phyloP scores from a whole-genome alignment of 2,329 filamentous ascomycete genomes.

The Cladosporium oxysporum region DNA sequence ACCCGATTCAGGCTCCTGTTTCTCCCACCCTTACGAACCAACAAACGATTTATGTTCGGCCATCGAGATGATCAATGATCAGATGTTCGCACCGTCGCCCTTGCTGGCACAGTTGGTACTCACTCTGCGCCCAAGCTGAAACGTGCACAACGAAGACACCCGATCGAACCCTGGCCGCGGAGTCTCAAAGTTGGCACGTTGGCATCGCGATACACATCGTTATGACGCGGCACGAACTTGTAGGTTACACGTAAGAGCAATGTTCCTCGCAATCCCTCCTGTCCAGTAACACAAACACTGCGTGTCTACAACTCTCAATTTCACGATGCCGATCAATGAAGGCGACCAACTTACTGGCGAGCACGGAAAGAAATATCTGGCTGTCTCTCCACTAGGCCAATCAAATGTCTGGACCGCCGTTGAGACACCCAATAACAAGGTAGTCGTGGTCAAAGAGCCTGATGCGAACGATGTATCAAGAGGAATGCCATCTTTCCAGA shows the following conservation, averaged over 20 bases:
- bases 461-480: slow-evolving; percentile 24
- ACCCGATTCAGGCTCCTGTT: not conserved
- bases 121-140: not conserved
- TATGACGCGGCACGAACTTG: slow-evolving; percentile 6
- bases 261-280: not conserved
- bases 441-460: slow-evolving; percentile 34
- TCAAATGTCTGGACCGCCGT: slow-evolving; percentile 35
- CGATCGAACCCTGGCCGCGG: not conserved
- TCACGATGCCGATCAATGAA: slow-evolving; percentile 24
- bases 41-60: not conserved
- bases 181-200: slow-evolving; percentile 4
- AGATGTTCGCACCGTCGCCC: not conserved
- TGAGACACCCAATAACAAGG: slow-evolving; percentile 26
- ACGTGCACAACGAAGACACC: not conserved
- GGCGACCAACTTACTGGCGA: slow-evolving; percentile 28
- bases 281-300: not conserved
- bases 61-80: not conserved
- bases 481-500: slow-evolving; percentile 30
- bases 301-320: not conserved
- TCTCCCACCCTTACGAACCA: not conserved
- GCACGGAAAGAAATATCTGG: slow-evolving; percentile 32
- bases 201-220: slow-evolving; percentile 1
- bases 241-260: not conserved
- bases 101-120: not conserved
- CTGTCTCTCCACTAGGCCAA: slow-evolving; percentile 32